Percentiles rank a stretch among this genome's conserved stretches.
These are phyloP conservation scores for Collybiopsis luxurians DNA, from an alignment of 768 basidiomycete species.

Conservation along the genomic window DNA sequence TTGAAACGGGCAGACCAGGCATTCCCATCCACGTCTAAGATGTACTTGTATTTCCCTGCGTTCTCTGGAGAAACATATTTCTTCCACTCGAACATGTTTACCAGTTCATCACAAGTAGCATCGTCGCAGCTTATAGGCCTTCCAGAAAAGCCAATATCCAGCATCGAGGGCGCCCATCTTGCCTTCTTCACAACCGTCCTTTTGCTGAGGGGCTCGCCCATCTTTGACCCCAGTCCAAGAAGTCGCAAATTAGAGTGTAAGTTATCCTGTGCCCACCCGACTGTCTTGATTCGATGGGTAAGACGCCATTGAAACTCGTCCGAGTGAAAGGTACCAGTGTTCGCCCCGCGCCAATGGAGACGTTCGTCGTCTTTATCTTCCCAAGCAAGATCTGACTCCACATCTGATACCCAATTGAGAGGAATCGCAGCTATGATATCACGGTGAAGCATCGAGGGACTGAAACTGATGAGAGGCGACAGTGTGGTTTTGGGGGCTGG, in stretches of 20 bases:
- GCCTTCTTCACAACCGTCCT: slow-evolving; percentile 31
- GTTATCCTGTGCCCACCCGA: slow-evolving; percentile 39
- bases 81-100: slow-evolving; percentile 48
- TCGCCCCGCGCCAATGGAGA: slow-evolving; percentile 72
- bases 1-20: slow-evolving; percentile 73
- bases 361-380: slow-evolving; percentile 59
- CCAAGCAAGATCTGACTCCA: slow-evolving; percentile 58
- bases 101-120: slow-evolving; percentile 41
- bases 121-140: slow-evolving; percentile 38
- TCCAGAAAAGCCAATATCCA: slow-evolving; percentile 61
- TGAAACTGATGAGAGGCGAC: slow-evolving; percentile 53
- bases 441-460: slow-evolving; percentile 48
- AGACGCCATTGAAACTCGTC: slow-evolving; percentile 46
- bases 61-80: slow-evolving; percentile 39
- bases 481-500: slow-evolving; percentile 41
- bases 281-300: slow-evolving; percentile 48
- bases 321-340: slow-evolving; percentile 58
- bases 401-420: slow-evolving; percentile 45
- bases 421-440: slow-evolving; percentile 51
- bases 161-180: slow-evolving; percentile 48
- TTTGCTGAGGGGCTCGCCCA: slow-evolving; percentile 25
- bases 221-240: slow-evolving; percentile 6
- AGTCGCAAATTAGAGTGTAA: neutral
- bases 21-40: slow-evolving; percentile 61
- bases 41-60: slow-evolving; percentile 60